phyloP scores from a whole-genome alignment of 495 filamentous ascomycete species.

The Pseudevernia furfuracea region DNA sequence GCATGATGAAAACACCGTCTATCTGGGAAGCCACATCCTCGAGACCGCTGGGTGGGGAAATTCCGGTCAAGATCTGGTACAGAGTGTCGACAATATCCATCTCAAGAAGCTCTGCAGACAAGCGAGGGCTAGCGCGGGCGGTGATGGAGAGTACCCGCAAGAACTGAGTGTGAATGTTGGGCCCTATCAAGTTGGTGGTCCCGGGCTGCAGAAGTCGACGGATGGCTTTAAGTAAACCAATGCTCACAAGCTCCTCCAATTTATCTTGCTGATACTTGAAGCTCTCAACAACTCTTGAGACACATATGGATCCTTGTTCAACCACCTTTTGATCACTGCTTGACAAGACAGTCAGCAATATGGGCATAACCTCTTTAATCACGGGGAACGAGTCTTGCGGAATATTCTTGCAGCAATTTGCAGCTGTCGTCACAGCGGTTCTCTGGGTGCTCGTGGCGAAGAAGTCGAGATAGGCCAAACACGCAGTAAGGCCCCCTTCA shows the following conservation, averaged over 20 bases:
- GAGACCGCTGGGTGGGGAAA: slow-evolving; percentile 75
- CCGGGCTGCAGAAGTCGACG: slow-evolving; percentile 88
- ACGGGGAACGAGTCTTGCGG: slow-evolving; percentile 86
- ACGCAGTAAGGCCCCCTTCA: slow-evolving; percentile 90
- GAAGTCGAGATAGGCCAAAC: slow-evolving; percentile 90
- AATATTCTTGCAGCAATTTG: slow-evolving; percentile 95
- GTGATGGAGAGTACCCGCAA: slow-evolving; percentile 82
- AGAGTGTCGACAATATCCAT: slow-evolving; percentile 97
- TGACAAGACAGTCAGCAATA: slow-evolving; percentile 74
- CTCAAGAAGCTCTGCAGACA: slow-evolving; percentile 87
- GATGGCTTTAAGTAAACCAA: slow-evolving; percentile 76
- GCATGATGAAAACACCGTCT: slow-evolving; percentile 97
- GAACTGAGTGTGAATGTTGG: slow-evolving; percentile 95
- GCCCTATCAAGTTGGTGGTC: slow-evolving; percentile 89
- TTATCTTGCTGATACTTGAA: slow-evolving; percentile 81
- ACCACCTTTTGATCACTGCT: slow-evolving; percentile 96
- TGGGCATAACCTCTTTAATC: slow-evolving; percentile 91
- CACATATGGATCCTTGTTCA: slow-evolving; percentile 91
- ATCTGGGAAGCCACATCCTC: slow-evolving; percentile 83
- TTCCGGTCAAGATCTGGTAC: slow-evolving; percentile 94
- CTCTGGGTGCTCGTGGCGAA: slow-evolving; percentile 96
- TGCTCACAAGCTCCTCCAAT: slow-evolving; percentile 83
- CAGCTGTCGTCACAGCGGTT: slow-evolving; percentile 91
- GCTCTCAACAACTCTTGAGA: slow-evolving; percentile 94
- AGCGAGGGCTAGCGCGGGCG: slow-evolving; percentile 73